Conservation (phyloP, 495 filamentous ascomycete genomes). For the Corynascus novoguineensis region DNA sequence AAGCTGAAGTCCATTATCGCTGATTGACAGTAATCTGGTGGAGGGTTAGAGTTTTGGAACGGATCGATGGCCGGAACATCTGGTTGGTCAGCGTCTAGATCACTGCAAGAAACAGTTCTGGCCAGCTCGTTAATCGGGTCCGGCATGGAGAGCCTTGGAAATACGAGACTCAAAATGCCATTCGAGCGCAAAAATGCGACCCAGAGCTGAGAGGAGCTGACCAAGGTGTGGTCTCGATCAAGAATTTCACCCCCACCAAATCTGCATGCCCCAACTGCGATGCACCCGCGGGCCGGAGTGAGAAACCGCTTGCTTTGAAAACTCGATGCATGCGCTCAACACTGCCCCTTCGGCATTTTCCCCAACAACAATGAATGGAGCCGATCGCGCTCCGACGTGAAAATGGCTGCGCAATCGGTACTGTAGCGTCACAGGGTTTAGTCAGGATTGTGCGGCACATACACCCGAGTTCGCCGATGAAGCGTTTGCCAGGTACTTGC, state of each 20-base stretch:
- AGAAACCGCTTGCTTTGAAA: neutral
- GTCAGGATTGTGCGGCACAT: neutral
- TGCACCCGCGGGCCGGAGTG: too few relatives aligned
- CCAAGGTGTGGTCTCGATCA: neutral
- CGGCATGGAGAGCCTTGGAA: neutral
- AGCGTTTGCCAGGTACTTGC: neutral
- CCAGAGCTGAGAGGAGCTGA: slow-evolving; percentile 1
- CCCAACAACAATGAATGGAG: neutral
- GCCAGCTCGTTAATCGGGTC: neutral
- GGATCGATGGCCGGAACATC: too few relatives aligned
- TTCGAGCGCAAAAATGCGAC: neutral
- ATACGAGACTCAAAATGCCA: neutral
- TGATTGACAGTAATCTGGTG: too few relatives aligned
- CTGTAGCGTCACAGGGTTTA: neutral
- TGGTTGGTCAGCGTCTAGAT: neutral
- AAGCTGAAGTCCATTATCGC: too few relatives aligned
- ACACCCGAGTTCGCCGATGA: neutral
- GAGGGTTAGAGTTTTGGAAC: too few relatives aligned
- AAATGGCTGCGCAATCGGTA: neutral
- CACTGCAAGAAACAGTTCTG: neutral
- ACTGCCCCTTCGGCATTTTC: slow-evolving; percentile 5
- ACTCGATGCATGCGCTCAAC: neutral
- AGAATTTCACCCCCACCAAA: too few relatives aligned
- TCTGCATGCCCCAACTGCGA: too few relatives aligned
- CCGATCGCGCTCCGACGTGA: neutral